Base-by-base conservation (phyloP, 2,329 filamentous ascomycete species). In the Aspergillus viridinutans region DNA sequence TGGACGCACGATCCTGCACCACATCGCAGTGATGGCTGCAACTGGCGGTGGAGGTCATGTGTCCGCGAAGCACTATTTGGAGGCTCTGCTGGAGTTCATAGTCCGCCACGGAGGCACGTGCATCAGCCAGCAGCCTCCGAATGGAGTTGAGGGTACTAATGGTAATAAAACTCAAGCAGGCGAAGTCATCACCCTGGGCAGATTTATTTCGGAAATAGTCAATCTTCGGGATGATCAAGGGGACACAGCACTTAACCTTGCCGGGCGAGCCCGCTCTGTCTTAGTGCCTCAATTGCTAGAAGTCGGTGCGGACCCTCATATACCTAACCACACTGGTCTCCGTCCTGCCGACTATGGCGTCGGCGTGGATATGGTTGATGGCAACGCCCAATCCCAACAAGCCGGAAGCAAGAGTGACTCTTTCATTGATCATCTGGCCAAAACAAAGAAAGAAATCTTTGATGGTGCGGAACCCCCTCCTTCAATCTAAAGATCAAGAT, bases 261-360 rank as follows among this genome's bases (percentile, higher is more conserved):
- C 93, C 1, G 92, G 94, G 1, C 84, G 94, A 59, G 96, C 97
- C 64, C 91, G 92, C 23, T 97, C 96, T 71, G 95, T 91, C 67
- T 96, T 99, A 66, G 96, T 97, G 57, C 93, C 92, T n/a, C 94
- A 99, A 71, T 80, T 99, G 32, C 81, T 97, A 10, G 94, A 99
- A 74, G 92, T 99, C 47, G 92, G 93, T 56, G 94, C 94, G 1
- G 92, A 97, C 72, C 89, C 92, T n/a, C 86, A 88, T 53, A 92
- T 97, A 67, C 84, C 91, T 5, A 99, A 99, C 68, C 86, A 92
- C 50, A 92, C 92, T 48, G 92, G 93, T 21, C 81, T 97, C 12
- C 84, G 90, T 42, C 92, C 94, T 1, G 81, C 92, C n/a, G 94
- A 97, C 72, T 99, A 99, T 76, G 93, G 93, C 8, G 90, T 97